Percentiles rank a stretch among this genome's conserved stretches.
These are phyloP conservation scores for Ganoderma meredithae DNA, from an alignment of 1,284 basidiomycete species.

Conservation along the genomic window DNA sequence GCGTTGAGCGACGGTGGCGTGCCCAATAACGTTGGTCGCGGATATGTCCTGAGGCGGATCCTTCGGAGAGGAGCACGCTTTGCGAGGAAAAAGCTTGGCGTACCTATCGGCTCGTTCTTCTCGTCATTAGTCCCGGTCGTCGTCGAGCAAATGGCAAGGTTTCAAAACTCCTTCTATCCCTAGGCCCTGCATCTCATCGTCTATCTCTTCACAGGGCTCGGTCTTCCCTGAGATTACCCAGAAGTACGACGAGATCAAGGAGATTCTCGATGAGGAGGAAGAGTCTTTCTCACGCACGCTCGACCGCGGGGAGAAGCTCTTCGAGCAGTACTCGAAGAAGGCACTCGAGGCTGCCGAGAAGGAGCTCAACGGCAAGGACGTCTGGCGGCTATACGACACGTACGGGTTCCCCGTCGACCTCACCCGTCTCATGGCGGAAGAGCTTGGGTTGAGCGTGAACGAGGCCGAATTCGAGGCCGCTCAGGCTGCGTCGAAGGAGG, in stretches of 20 bases:
- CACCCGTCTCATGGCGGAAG: constrained; percentile 97
- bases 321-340: constrained; percentile 87
- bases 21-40: constrained; percentile 95
- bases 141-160: constrained; percentile 84
- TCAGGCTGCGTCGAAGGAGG: constrained; percentile 88
- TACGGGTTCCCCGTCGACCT: constrained; percentile 99
- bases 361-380: constrained; percentile 88
- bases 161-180: background rate
- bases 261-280: constrained; percentile 98
- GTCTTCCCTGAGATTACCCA: constrained; percentile 95
- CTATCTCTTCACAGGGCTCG: constrained; percentile 62
- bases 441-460: constrained; percentile 87
- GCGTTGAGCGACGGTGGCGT: constrained; percentile 97
- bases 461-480: constrained; percentile 92
- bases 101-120: constrained; percentile 96
- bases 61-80: constrained; percentile 93
- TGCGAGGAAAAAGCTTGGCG: constrained; percentile 94
- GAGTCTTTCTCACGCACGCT: constrained; percentile 96
- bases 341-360: constrained; percentile 72
- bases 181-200: background rate
- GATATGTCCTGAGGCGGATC: constrained; percentile 95
- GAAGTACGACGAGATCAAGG: constrained; percentile 87
- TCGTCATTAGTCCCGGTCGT: constrained; percentile 91
- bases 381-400: constrained; percentile 98
- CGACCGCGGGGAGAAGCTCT: constrained; percentile 96